Evolutionary conservation across 305 asterid species (phyloP).

Genomic region (Plantago coronopus): DNA sequence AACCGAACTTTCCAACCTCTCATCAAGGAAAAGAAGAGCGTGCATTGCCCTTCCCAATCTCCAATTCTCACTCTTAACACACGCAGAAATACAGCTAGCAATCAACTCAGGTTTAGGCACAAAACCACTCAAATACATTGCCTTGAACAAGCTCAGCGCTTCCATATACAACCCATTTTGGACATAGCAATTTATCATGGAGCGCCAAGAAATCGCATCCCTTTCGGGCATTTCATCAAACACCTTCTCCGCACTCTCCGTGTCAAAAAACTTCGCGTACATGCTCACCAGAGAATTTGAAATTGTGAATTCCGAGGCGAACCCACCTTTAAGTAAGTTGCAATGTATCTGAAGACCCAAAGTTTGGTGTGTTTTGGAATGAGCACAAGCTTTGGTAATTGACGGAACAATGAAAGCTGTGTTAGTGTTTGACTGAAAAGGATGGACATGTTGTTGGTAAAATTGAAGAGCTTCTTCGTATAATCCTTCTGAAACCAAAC

Average conservation of each 20-base stretch:
- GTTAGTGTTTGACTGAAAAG: conserved; percentile 33
- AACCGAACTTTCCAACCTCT: conserved; percentile 45
- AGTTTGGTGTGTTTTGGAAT: conserved; percentile 36
- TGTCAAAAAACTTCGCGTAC: conserved; percentile 43
- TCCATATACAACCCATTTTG: conserved; percentile 45
- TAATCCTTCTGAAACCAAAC: conserved; percentile 31
- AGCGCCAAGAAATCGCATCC: conserved; percentile 59
- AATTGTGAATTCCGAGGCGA: conserved; percentile 40
- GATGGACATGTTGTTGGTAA: conserved; percentile 47
- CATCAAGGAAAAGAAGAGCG: conserved; percentile 48
- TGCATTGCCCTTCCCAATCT: conserved; percentile 57
- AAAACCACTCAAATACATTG: conserved; percentile 42
- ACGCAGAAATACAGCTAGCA: conserved; percentile 48
- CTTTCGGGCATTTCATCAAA: conserved; percentile 54
- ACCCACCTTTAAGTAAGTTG: conserved; percentile 49
- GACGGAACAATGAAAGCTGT: conserved; percentile 59
- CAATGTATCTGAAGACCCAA: conserved; percentile 55
- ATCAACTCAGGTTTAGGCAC: conserved; percentile 59
- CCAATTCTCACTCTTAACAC: conserved; percentile 40
- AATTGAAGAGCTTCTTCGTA: conserved; percentile 42
- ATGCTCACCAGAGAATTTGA: conserved; percentile 58
- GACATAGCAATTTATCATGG: conserved; percentile 58
- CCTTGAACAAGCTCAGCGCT: conserved; percentile 43
- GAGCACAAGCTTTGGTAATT: conserved; percentile 59
- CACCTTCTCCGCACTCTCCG: conserved; percentile 38